These are phyloP conservation scores for Xerophyta viscosa DNA, from an alignment of 106 monocot genomes.

Conservation along the genomic window DNA sequence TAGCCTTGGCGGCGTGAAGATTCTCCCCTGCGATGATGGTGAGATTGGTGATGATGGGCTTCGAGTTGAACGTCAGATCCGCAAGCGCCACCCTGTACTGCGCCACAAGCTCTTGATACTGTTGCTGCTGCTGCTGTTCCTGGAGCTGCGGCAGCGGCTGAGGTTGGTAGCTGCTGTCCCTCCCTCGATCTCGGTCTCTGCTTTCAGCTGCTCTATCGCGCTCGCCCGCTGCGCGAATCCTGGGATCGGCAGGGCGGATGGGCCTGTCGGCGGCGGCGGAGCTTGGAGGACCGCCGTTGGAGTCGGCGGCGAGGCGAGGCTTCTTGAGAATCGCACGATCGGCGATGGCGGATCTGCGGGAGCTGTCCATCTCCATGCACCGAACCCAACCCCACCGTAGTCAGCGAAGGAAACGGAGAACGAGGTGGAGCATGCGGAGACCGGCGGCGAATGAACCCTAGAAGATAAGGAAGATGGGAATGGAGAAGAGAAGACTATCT, in stretches of 20 bases:
- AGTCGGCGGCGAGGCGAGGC: slow-evolving; percentile 14
- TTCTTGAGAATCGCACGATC: slow-evolving; percentile 24
- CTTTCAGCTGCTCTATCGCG: too few relatives aligned
- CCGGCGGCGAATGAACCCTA: too few relatives aligned
- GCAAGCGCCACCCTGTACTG: slow-evolving; percentile 84
- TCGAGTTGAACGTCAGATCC: slow-evolving; percentile 96
- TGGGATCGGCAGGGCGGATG: background rate
- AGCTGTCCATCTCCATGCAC: slow-evolving; percentile 39
- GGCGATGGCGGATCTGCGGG: slow-evolving; percentile 36
- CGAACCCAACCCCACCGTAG: slow-evolving; percentile 1
- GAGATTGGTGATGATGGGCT: slow-evolving; percentile 94
- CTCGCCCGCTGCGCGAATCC: background rate
- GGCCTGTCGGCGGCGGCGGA: background rate
- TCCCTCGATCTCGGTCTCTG: too few relatives aligned
- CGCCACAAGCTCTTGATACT: slow-evolving; percentile 44
- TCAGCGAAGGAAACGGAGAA: background rate
- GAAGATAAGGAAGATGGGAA: too few relatives aligned
- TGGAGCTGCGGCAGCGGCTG: background rate
- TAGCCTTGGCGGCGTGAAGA: slow-evolving; percentile 70
- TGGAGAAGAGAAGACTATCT: too few relatives aligned
- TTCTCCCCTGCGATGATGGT: slow-evolving; percentile 98
- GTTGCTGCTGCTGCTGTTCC: slow-evolving; percentile 30
- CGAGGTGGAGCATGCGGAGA: background rate
- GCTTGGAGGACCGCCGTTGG: background rate
- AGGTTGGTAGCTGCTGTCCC: background rate